Percentiles rank a stretch among this genome's conserved stretches.
phyloP scores from a whole-genome alignment of 768 basidiomycete species.

The Mycena albidolilacea region DNA sequence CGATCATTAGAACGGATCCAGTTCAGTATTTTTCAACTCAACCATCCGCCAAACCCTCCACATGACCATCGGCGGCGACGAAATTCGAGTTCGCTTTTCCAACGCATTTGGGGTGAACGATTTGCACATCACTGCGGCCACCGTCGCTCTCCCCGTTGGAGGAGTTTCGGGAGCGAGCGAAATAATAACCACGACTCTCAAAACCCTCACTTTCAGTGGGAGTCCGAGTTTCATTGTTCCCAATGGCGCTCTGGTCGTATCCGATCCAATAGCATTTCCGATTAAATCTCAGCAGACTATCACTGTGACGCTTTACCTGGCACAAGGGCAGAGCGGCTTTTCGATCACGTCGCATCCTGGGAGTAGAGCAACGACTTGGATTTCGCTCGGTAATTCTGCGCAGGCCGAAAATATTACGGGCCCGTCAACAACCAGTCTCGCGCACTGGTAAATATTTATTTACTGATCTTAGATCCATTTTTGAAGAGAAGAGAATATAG shows the following conservation, averaged over 20 bases:
- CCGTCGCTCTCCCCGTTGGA: conserved; percentile 56
- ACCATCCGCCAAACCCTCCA: conserved; percentile 67
- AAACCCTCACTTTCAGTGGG: conserved; percentile 62
- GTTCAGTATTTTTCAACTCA: conserved; percentile 58
- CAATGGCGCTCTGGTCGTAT: conserved; percentile 60
- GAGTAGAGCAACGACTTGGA: conserved; percentile 63
- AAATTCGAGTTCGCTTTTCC: conserved; percentile 62
- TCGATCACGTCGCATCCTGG: conserved; percentile 64
- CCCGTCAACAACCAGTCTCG: conserved; percentile 47
- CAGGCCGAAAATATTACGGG: conserved; percentile 53
- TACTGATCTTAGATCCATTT: background rate
- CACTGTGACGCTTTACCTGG: conserved; percentile 58
- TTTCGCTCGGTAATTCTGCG: conserved; percentile 56
- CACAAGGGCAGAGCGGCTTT: conserved; percentile 57
- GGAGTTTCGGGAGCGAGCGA: conserved; percentile 54
- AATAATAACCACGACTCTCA: conserved; percentile 53
- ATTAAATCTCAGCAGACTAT: conserved; percentile 57
- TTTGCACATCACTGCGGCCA: conserved; percentile 61
- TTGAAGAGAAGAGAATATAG: conserved; percentile 37
- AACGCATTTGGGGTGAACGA: conserved; percentile 63
- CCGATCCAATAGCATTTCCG: conserved; percentile 60
- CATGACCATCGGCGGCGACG: conserved; percentile 54
- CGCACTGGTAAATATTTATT: conserved; percentile 52
- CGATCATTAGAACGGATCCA: conserved; percentile 46
- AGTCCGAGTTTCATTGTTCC: conserved; percentile 56